Conservation (phyloP, 768 basidiomycete species). For the Boletus insuetus region DNA sequence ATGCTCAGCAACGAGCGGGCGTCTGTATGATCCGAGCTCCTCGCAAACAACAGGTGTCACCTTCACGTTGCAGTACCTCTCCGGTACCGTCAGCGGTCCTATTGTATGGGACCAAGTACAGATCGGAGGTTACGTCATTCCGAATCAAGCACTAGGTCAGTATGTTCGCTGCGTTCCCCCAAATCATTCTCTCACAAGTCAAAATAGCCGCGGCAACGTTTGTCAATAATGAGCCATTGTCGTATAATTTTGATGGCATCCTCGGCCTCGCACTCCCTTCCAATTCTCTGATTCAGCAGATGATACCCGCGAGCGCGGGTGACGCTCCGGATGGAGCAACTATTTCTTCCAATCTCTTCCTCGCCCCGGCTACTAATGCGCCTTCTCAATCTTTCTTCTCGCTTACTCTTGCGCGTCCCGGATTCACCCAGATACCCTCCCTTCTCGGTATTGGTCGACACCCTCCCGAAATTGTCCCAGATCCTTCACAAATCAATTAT, state of each 20-base stretch:
- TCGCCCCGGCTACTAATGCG: slow-evolving; percentile 50
- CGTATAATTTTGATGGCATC: slow-evolving; percentile 58
- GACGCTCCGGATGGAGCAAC: slow-evolving; percentile 63
- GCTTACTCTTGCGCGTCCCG: slow-evolving; percentile 66
- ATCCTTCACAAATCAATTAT: slow-evolving; percentile 53
- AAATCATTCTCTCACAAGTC: background rate
- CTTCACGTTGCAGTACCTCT: slow-evolving; percentile 58
- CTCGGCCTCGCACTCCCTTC: slow-evolving; percentile 73
- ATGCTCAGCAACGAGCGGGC: slow-evolving; percentile 47
- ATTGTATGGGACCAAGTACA: slow-evolving; percentile 67
- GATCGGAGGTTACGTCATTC: slow-evolving; percentile 62
- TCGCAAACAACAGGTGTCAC: slow-evolving; percentile 40
- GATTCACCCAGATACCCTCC: slow-evolving; percentile 52
- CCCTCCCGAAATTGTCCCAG: slow-evolving; percentile 48
- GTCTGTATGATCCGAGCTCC: slow-evolving; percentile 54
- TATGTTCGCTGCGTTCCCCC: background rate
- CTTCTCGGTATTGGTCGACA: slow-evolving; percentile 70
- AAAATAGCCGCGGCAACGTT: slow-evolving; percentile 53
- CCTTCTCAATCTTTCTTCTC: slow-evolving; percentile 66
- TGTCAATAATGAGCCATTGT: slow-evolving; percentile 57
- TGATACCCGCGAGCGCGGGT: slow-evolving; percentile 46
- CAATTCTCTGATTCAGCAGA: slow-evolving; percentile 61
- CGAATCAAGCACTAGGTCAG: slow-evolving; percentile 69
- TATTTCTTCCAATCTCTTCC: slow-evolving; percentile 68
- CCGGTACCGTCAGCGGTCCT: slow-evolving; percentile 57